Evolutionary conservation across 2,329 filamentous ascomycete genomes (phyloP).

Genomic region (Calonectria pseudoreteaudii): DNA sequence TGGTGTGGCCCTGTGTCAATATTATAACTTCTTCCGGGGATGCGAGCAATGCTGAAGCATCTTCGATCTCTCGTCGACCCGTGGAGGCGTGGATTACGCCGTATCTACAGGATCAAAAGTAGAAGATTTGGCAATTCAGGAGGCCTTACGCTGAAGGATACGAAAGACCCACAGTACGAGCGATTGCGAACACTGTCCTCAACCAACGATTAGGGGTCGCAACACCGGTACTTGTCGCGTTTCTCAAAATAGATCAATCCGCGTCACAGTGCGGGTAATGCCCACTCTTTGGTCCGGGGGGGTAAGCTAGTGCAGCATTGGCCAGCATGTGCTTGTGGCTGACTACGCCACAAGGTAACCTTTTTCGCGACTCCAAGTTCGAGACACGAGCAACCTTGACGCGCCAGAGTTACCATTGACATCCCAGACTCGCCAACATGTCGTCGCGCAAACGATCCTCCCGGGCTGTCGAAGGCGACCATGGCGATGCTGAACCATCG

Average conservation of each 20-base stretch:
- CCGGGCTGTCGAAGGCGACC: conserved; percentile 32
- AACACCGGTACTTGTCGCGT: conserved; percentile 16
- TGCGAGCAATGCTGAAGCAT: conserved; percentile 34
- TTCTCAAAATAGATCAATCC: conserved; percentile 40
- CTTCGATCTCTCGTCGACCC: conserved; percentile 23
- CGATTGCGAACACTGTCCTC: conserved; percentile 32
- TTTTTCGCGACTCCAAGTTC: conserved; percentile 34
- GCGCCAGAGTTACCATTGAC: conserved; percentile 36
- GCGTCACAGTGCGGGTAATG: conserved; percentile 36
- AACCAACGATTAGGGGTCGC: conserved; percentile 11
- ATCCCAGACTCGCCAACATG: conserved; percentile 38
- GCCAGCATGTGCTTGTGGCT: conserved; percentile 43
- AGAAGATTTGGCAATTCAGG: conserved; percentile 33
- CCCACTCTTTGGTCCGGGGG: conserved; percentile 27
- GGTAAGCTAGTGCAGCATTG: conserved; percentile 18
- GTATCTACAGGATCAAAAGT: conserved; percentile 29
- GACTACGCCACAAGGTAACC: conserved; percentile 38
- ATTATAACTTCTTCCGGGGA: conserved; percentile 20
- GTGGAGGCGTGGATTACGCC: conserved; percentile 26
- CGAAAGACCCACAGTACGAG: conserved; percentile 28
- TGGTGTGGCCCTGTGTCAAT: conserved; percentile 39
- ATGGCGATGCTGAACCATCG: conserved; percentile 30
- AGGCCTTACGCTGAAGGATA: conserved; percentile 33
- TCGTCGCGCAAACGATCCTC: conserved; percentile 43
- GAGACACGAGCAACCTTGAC: conserved; percentile 40